Conservation (phyloP, 202 grass and related monocot species). For the Elaeis oleifera region DNA sequence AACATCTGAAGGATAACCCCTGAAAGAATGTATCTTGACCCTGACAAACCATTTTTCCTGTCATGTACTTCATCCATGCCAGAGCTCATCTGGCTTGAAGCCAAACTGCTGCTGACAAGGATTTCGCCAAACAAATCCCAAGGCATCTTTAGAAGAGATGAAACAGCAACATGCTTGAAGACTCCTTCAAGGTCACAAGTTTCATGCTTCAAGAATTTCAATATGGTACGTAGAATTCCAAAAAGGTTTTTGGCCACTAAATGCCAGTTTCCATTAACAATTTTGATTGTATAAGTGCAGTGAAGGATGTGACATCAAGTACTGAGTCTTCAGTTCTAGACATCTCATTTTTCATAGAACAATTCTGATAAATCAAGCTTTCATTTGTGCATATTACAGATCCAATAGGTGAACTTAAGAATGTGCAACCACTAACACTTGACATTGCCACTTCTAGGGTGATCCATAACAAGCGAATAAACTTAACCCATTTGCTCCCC, state of each 20-base stretch:
- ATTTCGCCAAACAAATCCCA: conserved; percentile 37
- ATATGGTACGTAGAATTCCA: conserved; percentile 46
- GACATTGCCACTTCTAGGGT: conserved; percentile 33
- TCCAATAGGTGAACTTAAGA: conserved; percentile 18
- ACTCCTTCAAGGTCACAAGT: conserved; percentile 38
- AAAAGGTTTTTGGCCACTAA: conserved; percentile 42
- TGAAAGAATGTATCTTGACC: conserved; percentile 30
- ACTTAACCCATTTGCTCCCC: conserved; percentile 56
- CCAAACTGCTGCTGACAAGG: conserved; percentile 10
- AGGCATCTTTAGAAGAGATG: conserved; percentile 49
- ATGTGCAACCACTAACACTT: conserved; percentile 17
- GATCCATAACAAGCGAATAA: conserved; percentile 55
- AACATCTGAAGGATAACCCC: conserved; percentile 69
- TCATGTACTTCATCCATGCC: conserved; percentile 10
- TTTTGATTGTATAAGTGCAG: conserved; percentile 34
- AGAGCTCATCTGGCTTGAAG: conserved; percentile 3
- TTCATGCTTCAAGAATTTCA: conserved; percentile 60
- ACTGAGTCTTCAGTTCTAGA: not conserved
- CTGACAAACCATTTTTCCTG: conserved; percentile 18
- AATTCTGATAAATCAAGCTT: conserved; percentile 18
- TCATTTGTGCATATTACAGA: conserved; percentile 6
- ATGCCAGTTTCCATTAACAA: conserved; percentile 22
- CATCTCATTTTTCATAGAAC: conserved; percentile 18
- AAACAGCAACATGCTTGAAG: conserved; percentile 39
- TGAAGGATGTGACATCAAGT: conserved; percentile 28